Conservation (phyloP, 371 early-diverging fungal species). For the Mortierella sp. region DNA sequence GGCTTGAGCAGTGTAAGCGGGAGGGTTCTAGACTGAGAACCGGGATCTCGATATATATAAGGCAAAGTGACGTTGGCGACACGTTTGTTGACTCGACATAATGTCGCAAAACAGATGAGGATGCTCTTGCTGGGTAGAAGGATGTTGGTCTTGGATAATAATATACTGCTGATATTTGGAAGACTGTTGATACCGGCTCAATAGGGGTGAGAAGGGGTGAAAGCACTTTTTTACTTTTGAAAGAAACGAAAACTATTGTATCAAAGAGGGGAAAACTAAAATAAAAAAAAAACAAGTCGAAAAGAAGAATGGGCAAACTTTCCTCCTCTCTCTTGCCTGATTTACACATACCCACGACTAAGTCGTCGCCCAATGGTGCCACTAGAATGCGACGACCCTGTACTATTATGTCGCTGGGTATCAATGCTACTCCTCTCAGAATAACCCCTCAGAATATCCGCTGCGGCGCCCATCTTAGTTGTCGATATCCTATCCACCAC, state of each 20-base stretch:
- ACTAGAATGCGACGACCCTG: slow-evolving; percentile 46
- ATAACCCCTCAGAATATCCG: slow-evolving; percentile 45
- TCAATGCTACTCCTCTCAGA: slow-evolving; percentile 37
- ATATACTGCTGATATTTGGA: too few species aligned
- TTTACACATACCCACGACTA: slow-evolving; percentile 37
- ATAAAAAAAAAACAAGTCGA: neutral
- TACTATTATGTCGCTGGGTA: slow-evolving; percentile 40
- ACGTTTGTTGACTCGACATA: too few species aligned
- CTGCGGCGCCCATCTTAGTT: slow-evolving; percentile 34
- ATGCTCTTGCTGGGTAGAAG: too few species aligned
- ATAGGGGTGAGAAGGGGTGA: neutral
- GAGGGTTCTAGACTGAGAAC: too few species aligned
- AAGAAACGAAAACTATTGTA: neutral
- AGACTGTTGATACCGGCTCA: neutral
- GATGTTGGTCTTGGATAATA: too few species aligned
- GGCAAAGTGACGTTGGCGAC: too few species aligned
- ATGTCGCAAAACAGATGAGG: too few species aligned
- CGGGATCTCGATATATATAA: too few species aligned
- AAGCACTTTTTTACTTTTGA: neutral
- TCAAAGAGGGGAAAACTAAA: neutral
- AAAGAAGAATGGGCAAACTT: neutral
- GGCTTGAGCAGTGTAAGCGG: too few species aligned
- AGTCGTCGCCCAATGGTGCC: slow-evolving; percentile 48
- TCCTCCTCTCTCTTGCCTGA: too few species aligned
- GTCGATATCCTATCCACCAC: slow-evolving; percentile 25